Evolutionary conservation across 2,329 filamentous ascomycete genomes (phyloP), one percentile per base, ranked within the genome.

Genomic region (Ascochyta pisi): DNA sequence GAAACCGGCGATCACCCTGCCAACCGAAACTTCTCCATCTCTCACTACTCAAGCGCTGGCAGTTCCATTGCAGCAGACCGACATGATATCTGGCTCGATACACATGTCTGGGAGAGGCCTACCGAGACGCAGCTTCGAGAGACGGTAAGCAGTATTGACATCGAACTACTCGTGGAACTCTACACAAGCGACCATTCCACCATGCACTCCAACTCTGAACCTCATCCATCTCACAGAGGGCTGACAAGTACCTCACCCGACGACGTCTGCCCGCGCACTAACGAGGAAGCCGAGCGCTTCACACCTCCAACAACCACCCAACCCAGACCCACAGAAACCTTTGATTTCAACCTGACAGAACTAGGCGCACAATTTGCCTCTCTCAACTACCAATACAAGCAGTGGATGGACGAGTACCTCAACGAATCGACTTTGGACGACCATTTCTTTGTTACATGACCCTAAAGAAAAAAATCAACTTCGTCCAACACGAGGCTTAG

Each of bases 31-130:
- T 13, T 27, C 42, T 16, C 37, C 23, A 31, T 13, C 5, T n/a
- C 29, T 22, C 23, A 10, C 13, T 19, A 31, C 33, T 27, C 37
- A n/a, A 27, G 6, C 22, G 10, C 12, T 33, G n/a, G 34, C 12
- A 51, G 26, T 26, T 39, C 33, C 23, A 8, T 3, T 3, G 4
- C 16, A 27, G 33, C 43, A 43, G 24, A 33, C 22, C 24, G 27
- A 40, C 24, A 43, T 3, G 53, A 51, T 24, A 7, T 56, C 15
- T 56, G 53, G 53, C 47, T 56, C 22, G 47, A 51, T 27, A 37
- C 43, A 15, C 6, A 29, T 16, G 19, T 48, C 47, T 47, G 48
- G 53, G 39, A 34, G 15, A 23, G 6, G 15, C 15, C 23, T 19
- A 9, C 6, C 10, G 6, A 15, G 2, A 15, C 2, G 5, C 22